Evolutionary conservation across 306 rosid species (phyloP), one percentile per base, ranked within the genome.

Genomic region (Cicer yamashitae): DNA sequence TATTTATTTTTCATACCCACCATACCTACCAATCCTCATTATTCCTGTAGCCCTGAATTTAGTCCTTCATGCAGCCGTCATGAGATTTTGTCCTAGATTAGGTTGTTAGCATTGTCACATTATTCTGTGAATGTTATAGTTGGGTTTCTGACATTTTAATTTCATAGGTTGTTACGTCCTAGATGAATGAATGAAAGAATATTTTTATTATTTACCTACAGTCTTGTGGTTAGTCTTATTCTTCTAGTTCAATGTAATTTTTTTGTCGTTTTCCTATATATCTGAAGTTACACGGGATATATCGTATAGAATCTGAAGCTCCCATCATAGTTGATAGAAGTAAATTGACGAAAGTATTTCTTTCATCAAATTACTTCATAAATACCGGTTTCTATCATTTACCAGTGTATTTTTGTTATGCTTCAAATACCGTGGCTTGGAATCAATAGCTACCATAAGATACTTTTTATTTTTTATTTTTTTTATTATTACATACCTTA

Each of bases 171-270:
- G 30, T 62, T 76, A 70, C 45, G 0, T 66, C 22, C 52, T 46
- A 34, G 62, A 45, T 54, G 39, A 60, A 30, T 30, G 66, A 71
- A 64, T 62, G 81, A 62, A 75, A 61, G 39, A 69, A 7, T 61
- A 70, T 70, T 12, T 60, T 10, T 63, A 30, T 59, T 41, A 66
- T 20, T 6, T 7, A 52, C 8, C 0, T 41, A 40, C 45, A 7
- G n/a, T 22, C 5, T 60, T 15, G 60, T 22, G 69, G 66, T 7
- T 54, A 7, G 43, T 73, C 3, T 41, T 45, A 13, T 25, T 50
- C 8, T 10, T 72, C 13, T 37, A 48, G 10, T 48, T 60, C 46
- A 12, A 17, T 20, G 22, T 70, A 20, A 13, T 6, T 61, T n/a
- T 39, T 39, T 62, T 62, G 15, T 70, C 18, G 8, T 47, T 39